Percentiles rank a stretch among this genome's conserved stretches.
Evolutionary conservation across 768 basidiomycete species (phyloP).

Genomic region (Mycena floridula): DNA sequence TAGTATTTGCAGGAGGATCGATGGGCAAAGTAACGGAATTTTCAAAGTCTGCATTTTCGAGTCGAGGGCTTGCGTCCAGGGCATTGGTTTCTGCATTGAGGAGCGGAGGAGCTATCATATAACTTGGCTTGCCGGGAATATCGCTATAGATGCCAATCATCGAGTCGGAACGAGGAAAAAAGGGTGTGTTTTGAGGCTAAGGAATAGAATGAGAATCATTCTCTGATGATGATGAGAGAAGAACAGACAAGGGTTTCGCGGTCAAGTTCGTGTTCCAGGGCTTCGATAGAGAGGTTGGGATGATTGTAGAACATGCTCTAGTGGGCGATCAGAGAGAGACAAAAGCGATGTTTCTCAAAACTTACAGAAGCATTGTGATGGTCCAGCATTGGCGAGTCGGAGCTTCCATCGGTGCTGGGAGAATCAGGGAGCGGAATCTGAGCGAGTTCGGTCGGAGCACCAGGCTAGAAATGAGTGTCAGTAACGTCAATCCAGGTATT

Average conservation of each 20-base stretch:
- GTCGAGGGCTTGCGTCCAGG: too few relatives aligned
- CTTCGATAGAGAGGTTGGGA: not conserved
- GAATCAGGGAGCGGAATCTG: not conserved
- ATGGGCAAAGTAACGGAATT: not conserved
- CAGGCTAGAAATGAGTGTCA: not conserved
- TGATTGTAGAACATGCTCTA: not conserved
- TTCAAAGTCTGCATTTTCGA: not conserved
- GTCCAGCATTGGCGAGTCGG: not conserved
- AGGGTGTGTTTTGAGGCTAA: not conserved
- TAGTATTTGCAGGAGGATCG: not conserved
- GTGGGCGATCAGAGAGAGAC: not conserved
- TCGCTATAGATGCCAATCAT: not conserved
- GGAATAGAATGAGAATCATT: not conserved
- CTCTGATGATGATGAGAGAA: not conserved
- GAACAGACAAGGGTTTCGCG: not conserved
- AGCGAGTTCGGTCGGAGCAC: not conserved
- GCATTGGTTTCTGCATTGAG: not conserved
- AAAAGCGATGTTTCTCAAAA: not conserved
- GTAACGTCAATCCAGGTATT: not conserved
- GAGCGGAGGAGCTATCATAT: not conserved
- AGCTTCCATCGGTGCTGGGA: not conserved
- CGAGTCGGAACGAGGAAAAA: not conserved
- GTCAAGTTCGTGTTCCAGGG: slow-evolving; percentile 2
- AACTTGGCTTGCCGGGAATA: not conserved
- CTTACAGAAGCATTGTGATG: not conserved